Conservation (phyloP, 2,329 filamentous ascomycete genomes). For the Diaporthe destruens region DNA sequence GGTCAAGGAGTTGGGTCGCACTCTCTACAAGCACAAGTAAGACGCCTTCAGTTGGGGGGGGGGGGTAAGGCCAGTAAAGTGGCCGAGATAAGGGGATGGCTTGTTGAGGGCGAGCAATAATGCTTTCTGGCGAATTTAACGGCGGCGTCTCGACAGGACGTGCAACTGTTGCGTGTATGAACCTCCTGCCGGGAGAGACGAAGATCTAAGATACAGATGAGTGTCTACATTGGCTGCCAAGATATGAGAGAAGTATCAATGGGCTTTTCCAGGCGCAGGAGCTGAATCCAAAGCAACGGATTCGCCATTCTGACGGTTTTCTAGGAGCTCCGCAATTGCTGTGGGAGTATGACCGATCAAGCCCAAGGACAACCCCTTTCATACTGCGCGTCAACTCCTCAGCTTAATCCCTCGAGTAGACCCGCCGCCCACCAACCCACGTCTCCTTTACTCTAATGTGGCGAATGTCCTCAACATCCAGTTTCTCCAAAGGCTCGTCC, state of each 20-base stretch:
- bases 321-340: too few species aligned
- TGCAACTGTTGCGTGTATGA: too few species aligned
- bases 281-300: not conserved
- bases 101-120: not conserved
- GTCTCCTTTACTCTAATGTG: constrained; percentile 72
- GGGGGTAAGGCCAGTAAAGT: not conserved
- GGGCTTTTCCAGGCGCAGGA: not conserved
- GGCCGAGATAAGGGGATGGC: not conserved
- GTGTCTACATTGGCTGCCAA: not conserved
- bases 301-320: too few species aligned
- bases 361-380: not conserved
- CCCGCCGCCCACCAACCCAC: constrained; percentile 72
- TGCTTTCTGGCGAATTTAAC: not conserved
- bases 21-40: constrained; percentile 40
- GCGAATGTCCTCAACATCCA: constrained; percentile 65
- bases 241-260: not conserved
- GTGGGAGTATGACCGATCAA: not conserved
- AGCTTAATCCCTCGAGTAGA: constrained; percentile 55
- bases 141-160: too few species aligned
- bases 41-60: not conserved
- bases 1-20: constrained; percentile 41
- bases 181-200: not conserved
- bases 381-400: not conserved
- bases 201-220: too few species aligned
- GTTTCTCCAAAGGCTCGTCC: constrained; percentile 65